These are phyloP conservation scores for Mimosa pudica DNA, from an alignment of 306 rosid species.

Conservation along the genomic window DNA sequence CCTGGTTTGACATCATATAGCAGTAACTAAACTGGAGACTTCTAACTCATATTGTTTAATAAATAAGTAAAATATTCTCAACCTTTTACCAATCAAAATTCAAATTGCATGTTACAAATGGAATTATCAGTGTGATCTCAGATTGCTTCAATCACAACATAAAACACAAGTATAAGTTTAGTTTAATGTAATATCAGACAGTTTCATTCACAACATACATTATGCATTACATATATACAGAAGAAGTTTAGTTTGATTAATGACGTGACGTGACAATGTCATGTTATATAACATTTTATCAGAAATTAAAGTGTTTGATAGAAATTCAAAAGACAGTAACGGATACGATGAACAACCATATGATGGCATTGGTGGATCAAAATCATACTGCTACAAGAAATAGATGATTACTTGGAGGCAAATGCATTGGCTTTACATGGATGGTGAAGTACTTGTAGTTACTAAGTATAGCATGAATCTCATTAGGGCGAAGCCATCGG, in stretches of 20 bases:
- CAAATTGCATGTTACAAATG: constrained; percentile 17
- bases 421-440: constrained; percentile 75
- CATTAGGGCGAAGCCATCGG: constrained; percentile 99
- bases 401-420: constrained; percentile 70
- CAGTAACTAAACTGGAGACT: constrained; percentile 23
- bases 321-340: constrained; percentile 9
- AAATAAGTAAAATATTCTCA: constrained; percentile 6
- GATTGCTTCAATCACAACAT: constrained; percentile 30
- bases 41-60: neutral
- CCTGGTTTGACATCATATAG: constrained; percentile 3
- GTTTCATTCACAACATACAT: constrained; percentile 29
- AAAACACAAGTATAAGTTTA: neutral
- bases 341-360: neutral
- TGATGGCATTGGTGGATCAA: neutral
- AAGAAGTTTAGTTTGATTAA: constrained; percentile 9
- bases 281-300: neutral
- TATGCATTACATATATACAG: neutral
- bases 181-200: neutral
- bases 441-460: constrained; percentile 78
- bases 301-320: neutral
- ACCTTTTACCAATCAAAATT: constrained; percentile 14
- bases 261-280: constrained; percentile 20
- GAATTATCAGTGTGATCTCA: constrained; percentile 13
- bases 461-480: constrained; percentile 86
- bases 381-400: constrained; percentile 30